Conservation (phyloP, 345 rosid genomes). For the Populus tremula region DNA sequence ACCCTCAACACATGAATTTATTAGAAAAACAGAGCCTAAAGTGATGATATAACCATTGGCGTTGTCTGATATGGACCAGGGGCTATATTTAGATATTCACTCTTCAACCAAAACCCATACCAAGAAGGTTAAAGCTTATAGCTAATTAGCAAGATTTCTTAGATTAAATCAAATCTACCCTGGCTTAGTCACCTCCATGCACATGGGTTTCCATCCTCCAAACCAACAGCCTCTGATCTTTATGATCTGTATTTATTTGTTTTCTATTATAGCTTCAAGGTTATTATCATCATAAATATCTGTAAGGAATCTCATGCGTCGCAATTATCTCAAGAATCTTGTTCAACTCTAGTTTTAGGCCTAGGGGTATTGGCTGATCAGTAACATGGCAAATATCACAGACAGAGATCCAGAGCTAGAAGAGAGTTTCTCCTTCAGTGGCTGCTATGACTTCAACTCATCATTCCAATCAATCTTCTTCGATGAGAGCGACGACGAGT, state of each 20-base stretch:
- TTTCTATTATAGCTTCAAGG: neutral
- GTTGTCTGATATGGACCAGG: neutral
- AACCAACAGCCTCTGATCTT: neutral
- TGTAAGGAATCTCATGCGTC: neutral
- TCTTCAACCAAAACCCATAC: neutral
- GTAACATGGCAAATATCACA: neutral
- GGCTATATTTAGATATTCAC: neutral
- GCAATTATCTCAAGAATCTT: neutral
- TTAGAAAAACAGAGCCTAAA: neutral
- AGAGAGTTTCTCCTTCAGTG: constrained; percentile 12
- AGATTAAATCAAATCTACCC: neutral
- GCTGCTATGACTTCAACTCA: constrained; percentile 15
- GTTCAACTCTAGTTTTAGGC: neutral
- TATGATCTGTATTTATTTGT: neutral
- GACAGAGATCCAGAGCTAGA: constrained; percentile 3
- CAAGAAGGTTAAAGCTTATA: neutral
- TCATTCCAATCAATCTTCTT: neutral
- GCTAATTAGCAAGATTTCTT: neutral
- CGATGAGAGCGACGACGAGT: constrained; percentile 24
- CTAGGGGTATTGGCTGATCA: neutral
- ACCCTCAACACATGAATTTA: neutral
- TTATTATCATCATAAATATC: neutral
- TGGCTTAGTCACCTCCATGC: neutral
- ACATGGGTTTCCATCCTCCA: neutral
- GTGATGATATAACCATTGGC: neutral